These are phyloP conservation scores for Cryptococcus amylolentus DNA, from an alignment of 1,284 basidiomycete genomes.

Conservation along the genomic window DNA sequence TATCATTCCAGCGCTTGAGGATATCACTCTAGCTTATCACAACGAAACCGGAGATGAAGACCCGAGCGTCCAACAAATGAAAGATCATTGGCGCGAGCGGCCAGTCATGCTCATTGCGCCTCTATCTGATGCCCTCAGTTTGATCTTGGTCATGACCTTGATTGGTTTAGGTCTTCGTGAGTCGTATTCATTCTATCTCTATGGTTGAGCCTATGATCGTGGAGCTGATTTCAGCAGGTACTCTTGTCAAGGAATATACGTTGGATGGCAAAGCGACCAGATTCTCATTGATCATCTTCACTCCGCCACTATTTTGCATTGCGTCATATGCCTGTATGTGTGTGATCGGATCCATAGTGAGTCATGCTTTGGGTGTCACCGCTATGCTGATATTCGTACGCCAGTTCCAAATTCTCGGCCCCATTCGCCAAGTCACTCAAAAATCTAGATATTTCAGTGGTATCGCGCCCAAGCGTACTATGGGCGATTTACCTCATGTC, in stretches of 20 bases:
- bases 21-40: not conserved
- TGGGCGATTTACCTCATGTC: conserved; percentile 56
- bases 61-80: conserved; percentile 18
- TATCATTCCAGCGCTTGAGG: conserved; percentile 6
- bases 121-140: conserved; percentile 54
- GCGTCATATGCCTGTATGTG: conserved; percentile 37
- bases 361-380: conserved; percentile 43
- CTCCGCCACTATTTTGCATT: conserved; percentile 54
- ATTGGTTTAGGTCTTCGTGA: conserved; percentile 34
- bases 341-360: conserved; percentile 25
- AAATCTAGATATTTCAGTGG: conserved; percentile 57
- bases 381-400: not conserved
- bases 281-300: conserved; percentile 51
- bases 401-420: conserved; percentile 49
- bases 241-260: conserved; percentile 52
- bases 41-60: conserved; percentile 27
- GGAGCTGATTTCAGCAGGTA: conserved; percentile 33
- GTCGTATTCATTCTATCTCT: conserved; percentile 2
- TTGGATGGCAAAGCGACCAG: conserved; percentile 54
- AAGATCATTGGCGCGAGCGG: conserved; percentile 36
- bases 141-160: conserved; percentile 34
- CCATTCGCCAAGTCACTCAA: conserved; percentile 55
- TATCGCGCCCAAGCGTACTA: conserved; percentile 51
- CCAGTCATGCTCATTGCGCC: conserved; percentile 53
- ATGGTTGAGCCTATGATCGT: not conserved